Percentiles rank a stretch among this genome's conserved stretches.
phyloP scores from a whole-genome alignment of 129 eudicot species.

The Artemisia argyi region DNA sequence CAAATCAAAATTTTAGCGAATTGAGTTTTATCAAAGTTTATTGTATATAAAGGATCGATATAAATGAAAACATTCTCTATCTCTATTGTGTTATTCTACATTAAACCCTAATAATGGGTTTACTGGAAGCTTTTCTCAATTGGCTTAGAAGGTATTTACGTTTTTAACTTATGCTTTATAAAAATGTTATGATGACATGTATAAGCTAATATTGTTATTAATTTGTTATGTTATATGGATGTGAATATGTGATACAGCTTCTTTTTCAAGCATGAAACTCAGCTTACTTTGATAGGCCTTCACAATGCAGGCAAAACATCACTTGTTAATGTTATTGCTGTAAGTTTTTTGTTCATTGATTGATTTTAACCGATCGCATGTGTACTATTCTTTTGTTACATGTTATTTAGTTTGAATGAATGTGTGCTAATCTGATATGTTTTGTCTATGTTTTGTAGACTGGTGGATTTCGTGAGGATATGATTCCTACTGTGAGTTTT shows the following conservation, averaged over 20 bases:
- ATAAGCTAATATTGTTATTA: slow-evolving; percentile 13
- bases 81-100: no score
- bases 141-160: no score
- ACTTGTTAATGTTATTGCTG: slow-evolving; percentile 95
- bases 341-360: slow-evolving; percentile 49
- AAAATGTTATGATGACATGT: no score
- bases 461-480: slow-evolving; percentile 96
- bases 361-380: background rate
- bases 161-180: background rate
- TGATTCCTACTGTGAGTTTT: slow-evolving; percentile 87
- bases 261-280: slow-evolving; percentile 97
- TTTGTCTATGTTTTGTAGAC: slow-evolving; percentile 44
- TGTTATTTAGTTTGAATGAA: background rate
- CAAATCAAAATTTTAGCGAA: no score
- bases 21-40: no score
- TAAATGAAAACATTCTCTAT: no score
- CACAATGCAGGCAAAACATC: slow-evolving; percentile 99
- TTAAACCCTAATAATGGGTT: no score
- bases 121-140: no score
- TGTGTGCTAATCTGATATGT: background rate
- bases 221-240: no score
- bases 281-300: slow-evolving; percentile 94
- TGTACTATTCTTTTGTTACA: background rate
- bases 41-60: no score
- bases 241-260: slow-evolving; percentile 56